Percentiles rank a stretch among this genome's conserved stretches.
phyloP scores from a whole-genome alignment of 257 asterid genomes.

The Solanum okadae region DNA sequence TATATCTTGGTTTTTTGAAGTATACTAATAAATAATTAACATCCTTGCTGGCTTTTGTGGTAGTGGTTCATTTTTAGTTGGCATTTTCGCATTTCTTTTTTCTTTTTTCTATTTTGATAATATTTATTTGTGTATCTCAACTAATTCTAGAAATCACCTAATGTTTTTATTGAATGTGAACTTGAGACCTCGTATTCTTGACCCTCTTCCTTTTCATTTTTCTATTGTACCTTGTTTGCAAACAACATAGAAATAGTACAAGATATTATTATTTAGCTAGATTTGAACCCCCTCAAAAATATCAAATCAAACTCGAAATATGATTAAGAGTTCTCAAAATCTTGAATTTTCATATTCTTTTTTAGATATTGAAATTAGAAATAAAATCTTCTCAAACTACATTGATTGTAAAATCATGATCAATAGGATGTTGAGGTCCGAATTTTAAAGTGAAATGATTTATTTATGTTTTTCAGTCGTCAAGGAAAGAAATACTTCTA shows the following conservation, averaged over 20 bases:
- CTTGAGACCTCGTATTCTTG: background rate
- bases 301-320: background rate
- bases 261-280: background rate
- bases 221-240: background rate
- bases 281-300: rapidly evolving
- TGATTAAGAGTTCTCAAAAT: background rate
- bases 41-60: background rate
- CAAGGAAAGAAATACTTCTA: background rate
- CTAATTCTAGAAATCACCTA: background rate
- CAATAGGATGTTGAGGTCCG: background rate
- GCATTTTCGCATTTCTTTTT: background rate
- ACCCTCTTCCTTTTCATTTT: background rate
- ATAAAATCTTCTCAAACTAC: no score
- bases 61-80: background rate
- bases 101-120: background rate
- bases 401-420: background rate
- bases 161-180: background rate
- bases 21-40: background rate
- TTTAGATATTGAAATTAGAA: no score
- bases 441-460: background rate
- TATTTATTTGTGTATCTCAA: rapidly evolving
- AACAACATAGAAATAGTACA: background rate
- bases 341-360: no score
- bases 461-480: background rate
- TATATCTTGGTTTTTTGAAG: background rate